Evolutionary conservation across 1,139 yeast genomes (phyloP).

Genomic region (Spathaspora sp.): DNA sequence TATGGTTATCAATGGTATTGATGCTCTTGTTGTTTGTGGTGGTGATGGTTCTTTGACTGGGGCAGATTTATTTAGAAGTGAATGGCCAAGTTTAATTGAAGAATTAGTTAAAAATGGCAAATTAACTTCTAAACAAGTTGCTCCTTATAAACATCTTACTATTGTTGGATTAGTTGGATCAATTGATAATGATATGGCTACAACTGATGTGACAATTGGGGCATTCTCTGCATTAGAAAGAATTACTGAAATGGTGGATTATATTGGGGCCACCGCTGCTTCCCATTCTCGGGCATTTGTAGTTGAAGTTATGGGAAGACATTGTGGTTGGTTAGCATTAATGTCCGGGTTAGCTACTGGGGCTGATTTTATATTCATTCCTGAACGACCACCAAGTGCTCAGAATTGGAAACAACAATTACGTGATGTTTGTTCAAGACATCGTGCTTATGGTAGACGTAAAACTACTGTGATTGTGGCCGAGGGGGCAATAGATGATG

Average conservation of each 20-base stretch:
- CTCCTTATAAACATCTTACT: slow-evolving; percentile 68
- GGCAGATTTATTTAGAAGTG: slow-evolving; percentile 88
- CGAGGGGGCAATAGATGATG: slow-evolving; percentile 91
- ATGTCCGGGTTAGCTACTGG: slow-evolving; percentile 96
- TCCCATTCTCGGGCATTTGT: slow-evolving; percentile 98
- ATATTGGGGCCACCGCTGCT: slow-evolving; percentile 94
- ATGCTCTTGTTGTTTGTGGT: slow-evolving; percentile 96
- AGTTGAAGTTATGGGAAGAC: slow-evolving; percentile 98
- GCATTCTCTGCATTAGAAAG: slow-evolving; percentile 92
- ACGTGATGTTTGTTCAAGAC: slow-evolving; percentile 68
- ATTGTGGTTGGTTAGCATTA: slow-evolving; percentile 97
- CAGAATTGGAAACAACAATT: slow-evolving; percentile 75
- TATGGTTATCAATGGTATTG: slow-evolving; percentile 85
- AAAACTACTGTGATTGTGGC: slow-evolving; percentile 95
- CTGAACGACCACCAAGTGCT: slow-evolving; percentile 79
- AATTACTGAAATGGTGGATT: slow-evolving; percentile 90
- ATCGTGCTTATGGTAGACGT: slow-evolving; percentile 84
- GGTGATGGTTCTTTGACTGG: slow-evolving; percentile 99
- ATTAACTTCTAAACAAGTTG: slow-evolving; percentile 56
- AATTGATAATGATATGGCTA: slow-evolving; percentile 96
- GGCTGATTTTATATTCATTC: slow-evolving; percentile 91
- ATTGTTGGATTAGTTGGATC: slow-evolving; percentile 96
- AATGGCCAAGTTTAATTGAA: slow-evolving; percentile 84
- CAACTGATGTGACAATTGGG: slow-evolving; percentile 95
- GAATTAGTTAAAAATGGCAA: slow-evolving; percentile 60